Evolutionary conservation across 192 early-diverging fungal species (phyloP).

Genomic region (Spizellomyces sp.): DNA sequence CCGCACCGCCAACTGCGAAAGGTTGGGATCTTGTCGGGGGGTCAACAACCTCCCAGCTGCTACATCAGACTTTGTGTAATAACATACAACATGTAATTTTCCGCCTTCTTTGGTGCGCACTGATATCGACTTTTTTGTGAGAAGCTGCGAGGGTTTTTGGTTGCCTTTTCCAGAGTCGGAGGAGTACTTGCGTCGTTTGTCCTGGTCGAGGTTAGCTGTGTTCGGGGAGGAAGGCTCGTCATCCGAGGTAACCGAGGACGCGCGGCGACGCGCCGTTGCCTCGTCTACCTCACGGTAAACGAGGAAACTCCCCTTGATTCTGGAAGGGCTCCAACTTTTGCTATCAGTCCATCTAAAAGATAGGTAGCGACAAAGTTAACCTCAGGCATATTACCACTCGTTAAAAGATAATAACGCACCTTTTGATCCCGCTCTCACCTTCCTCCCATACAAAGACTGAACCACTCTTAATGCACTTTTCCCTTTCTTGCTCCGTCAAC

Average conservation of each 20-base stretch:
- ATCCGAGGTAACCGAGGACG: constrained; percentile 17
- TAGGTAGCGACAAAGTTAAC: neutral
- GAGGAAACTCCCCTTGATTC: constrained; percentile 85
- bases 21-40: constrained; percentile 15
- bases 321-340: constrained; percentile 81
- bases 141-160: constrained; percentile 2
- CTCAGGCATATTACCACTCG: neutral
- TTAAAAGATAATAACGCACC: constrained; percentile 43
- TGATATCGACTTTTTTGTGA: constrained; percentile 29
- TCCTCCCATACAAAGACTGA: constrained; percentile 92
- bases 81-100: constrained; percentile 26
- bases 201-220: neutral
- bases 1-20: constrained; percentile 9
- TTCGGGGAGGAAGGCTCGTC: neutral
- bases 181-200: neutral
- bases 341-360: constrained; percentile 79
- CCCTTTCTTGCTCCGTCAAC: constrained; percentile 79
- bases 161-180: neutral
- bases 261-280: constrained; percentile 19
- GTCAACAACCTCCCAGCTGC: constrained; percentile 13
- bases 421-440: constrained; percentile 85
- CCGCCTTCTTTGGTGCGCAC: constrained; percentile 31
- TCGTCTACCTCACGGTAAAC: constrained; percentile 82
- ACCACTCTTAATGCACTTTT: constrained; percentile 73
- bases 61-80: constrained; percentile 31